Base-by-base conservation (phyloP, 192 early-diverging fungal genomes). In the Paraglomus occultum region DNA sequence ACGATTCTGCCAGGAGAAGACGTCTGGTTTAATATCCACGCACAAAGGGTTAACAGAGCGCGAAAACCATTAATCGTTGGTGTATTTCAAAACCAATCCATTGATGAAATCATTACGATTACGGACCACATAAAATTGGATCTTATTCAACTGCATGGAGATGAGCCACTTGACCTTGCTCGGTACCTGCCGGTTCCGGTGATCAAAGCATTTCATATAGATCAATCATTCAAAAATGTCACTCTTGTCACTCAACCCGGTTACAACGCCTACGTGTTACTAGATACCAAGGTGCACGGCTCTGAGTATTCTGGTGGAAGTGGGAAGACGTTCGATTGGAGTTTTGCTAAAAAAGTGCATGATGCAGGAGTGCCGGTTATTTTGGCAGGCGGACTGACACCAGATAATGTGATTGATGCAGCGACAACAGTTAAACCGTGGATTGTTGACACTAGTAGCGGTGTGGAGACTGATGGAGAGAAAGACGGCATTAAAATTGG, bases 371-470 rank as follows among this genome's bases (percentile, higher is more conserved):
- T 94, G 61, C 94, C 93, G 50, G 77, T 96, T 51, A 71, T 94
- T 66, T 73, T 99, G 65, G 96, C 95, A 2, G 97, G 97, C 45
- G 97, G 97, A 31, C 74, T 99, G 74, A 84, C 78, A 10, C 85
- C 89, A 4, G 82, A 88, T 8, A 99, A 98, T 77, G 94, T 98
- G 6, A 77, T 72, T 0, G 74, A 86, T 39, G 95, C 95, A 0
- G 77, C 94, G 18, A 73, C 63, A 6, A 75, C 84, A 38, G 90
- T 89, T 5, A 74, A 80, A 20, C 91, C 94, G 2, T 92, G 87
- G 88, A 85, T 83, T 43, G 95, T 98, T 38, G 98, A 99, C 84
- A 94, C 98, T 31, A 90, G 89, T 10, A 94, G 91, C 51, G 98
- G 96, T 9, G 91, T 97, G 1, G 96, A 99, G 74, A 87, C 88